Evolutionary conservation across 1,284 basidiomycete species (phyloP).

Genomic region (Filobasidium uniguttulatum): DNA sequence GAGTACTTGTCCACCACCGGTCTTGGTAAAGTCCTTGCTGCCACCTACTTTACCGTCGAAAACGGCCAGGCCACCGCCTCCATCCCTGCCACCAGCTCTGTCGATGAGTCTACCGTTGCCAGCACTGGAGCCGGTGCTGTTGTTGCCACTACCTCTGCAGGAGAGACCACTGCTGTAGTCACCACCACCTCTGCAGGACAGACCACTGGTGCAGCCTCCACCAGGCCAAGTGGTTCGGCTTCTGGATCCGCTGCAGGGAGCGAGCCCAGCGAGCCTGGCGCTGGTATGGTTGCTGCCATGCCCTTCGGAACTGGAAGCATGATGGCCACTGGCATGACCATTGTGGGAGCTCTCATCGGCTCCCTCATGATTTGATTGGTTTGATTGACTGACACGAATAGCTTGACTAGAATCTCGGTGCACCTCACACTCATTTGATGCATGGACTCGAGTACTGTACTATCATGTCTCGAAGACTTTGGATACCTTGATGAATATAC

Average conservation of each 20-base stretch:
- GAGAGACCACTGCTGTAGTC: background rate
- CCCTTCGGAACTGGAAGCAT: background rate
- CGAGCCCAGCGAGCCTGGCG: too few species aligned
- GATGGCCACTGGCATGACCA: background rate
- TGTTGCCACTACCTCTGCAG: conserved; percentile 22
- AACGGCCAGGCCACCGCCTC: conserved; percentile 48
- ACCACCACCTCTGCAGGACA: background rate
- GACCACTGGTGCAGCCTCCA: background rate
- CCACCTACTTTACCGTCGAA: conserved; percentile 62
- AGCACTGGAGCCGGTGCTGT: conserved; percentile 15
- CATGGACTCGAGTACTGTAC: too few species aligned
- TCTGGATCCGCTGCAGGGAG: background rate
- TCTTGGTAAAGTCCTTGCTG: conserved; percentile 32
- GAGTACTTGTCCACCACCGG: conserved; percentile 26
- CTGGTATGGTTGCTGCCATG: background rate
- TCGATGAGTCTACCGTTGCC: conserved; percentile 48
- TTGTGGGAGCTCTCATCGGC: background rate
- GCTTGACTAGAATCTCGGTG: too few species aligned
- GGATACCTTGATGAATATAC: too few species aligned
- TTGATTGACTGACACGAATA: background rate
- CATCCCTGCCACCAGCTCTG: conserved; percentile 47
- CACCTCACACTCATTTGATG: too few species aligned
- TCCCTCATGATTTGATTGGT: background rate
- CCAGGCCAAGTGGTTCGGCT: background rate
- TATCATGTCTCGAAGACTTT: too few species aligned